Percentiles rank a stretch among this genome's conserved stretches.
Conservation (phyloP, 139 green algal species). For the Coelastrella sp. region DNA sequence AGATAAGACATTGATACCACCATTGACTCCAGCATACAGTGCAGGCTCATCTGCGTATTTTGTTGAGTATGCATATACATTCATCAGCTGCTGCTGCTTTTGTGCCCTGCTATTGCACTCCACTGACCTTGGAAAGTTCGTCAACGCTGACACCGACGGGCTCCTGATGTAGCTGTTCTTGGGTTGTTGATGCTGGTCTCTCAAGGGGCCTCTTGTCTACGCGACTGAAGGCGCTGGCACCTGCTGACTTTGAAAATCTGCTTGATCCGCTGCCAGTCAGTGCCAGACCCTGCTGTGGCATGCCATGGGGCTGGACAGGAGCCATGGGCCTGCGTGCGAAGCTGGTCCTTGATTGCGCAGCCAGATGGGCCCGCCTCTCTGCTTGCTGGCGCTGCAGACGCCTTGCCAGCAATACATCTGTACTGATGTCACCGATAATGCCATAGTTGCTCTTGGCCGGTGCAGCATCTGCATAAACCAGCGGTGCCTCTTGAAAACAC, state of each 20-base stretch:
- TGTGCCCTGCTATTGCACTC: neutral
- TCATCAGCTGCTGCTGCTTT: neutral
- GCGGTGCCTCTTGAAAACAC: neutral
- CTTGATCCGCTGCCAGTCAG: neutral
- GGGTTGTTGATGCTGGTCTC: neutral
- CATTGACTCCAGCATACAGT: too few relatives aligned
- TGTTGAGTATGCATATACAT: neutral
- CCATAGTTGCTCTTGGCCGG: neutral
- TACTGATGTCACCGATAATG: constrained; percentile 1
- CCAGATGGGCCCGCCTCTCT: constrained; percentile 10
- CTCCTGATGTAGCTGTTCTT: too few relatives aligned
- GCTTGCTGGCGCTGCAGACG: constrained; percentile 23
- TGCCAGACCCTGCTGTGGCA: neutral
- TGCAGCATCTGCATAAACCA: neutral
- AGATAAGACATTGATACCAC: neutral
- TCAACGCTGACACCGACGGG: constrained; percentile 17
- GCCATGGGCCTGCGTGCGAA: constrained; percentile 14
- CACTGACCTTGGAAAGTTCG: constrained; percentile 30
- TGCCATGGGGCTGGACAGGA: constrained; percentile 2
- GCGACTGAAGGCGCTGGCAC: neutral
- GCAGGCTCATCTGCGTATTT: too few relatives aligned
- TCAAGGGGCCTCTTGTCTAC: neutral
- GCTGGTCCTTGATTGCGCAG: neutral
- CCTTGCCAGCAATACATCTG: constrained; percentile 22
- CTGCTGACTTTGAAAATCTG: neutral